Evolutionary conservation across 1,284 basidiomycete genomes (phyloP).

Genomic region (Sphagnurus paluster): DNA sequence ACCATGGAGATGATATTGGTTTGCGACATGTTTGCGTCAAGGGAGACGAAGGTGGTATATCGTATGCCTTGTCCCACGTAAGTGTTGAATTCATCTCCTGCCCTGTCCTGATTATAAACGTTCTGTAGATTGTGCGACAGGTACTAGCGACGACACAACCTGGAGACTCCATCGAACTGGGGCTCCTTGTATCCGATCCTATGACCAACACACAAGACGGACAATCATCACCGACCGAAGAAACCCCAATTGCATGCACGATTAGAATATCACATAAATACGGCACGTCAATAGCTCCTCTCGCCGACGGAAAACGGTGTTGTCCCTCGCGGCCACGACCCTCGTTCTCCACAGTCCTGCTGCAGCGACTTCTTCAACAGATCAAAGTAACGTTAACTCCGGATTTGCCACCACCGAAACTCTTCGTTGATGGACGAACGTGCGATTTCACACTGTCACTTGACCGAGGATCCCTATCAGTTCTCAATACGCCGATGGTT

Average conservation of each 20-base stretch:
- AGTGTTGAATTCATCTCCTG: slow-evolving; percentile 32
- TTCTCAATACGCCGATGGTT: slow-evolving; percentile 38
- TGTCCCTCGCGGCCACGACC: slow-evolving; percentile 46
- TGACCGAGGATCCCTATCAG: slow-evolving; percentile 49
- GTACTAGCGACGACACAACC: slow-evolving; percentile 64
- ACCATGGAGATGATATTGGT: slow-evolving; percentile 77
- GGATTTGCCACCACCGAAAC: slow-evolving; percentile 44
- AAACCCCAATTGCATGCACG: slow-evolving; percentile 33
- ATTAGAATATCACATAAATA: slow-evolving; percentile 41
- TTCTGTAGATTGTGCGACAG: slow-evolving; percentile 77
- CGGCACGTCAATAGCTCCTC: slow-evolving; percentile 5
- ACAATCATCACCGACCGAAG: slow-evolving; percentile 18
- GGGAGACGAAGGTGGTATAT: slow-evolving; percentile 83
- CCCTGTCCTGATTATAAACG: not conserved
- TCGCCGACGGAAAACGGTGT: slow-evolving; percentile 12
- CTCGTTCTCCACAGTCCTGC: slow-evolving; percentile 59
- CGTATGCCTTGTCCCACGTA: slow-evolving; percentile 82
- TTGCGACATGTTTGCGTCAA: slow-evolving; percentile 82
- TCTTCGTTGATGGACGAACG: slow-evolving; percentile 44
- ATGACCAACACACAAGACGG: slow-evolving; percentile 18
- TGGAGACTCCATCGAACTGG: slow-evolving; percentile 88
- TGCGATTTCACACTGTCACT: slow-evolving; percentile 58
- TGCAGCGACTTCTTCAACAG: slow-evolving; percentile 66
- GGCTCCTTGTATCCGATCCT: slow-evolving; percentile 60
- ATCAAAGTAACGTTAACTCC: slow-evolving; percentile 60